Evolutionary conservation across 495 filamentous ascomycete species (phyloP), one percentile per base, ranked within the genome.

Genomic region (Aspergillus panamensis): DNA sequence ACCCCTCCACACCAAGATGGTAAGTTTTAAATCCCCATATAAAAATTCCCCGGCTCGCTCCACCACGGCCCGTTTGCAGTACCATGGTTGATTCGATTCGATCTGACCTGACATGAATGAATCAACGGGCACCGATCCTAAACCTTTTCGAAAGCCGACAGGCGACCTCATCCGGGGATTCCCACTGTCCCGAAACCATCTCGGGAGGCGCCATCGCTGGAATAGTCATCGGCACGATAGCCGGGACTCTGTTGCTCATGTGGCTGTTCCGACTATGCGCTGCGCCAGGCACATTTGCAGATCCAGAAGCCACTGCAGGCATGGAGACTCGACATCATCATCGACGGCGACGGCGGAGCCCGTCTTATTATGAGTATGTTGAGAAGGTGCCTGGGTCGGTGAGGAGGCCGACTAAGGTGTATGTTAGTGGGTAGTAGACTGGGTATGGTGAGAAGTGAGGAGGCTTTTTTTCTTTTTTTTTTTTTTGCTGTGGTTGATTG

Each of bases 141-240:
- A 35, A 58, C 17, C 35, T 44, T n/a, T 62, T 73, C 47, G n/a
- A 42, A 25, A 9, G 67, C 6, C 66, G 67, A n/a, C 33, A 35
- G 33, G 33, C 33, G n/a, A n/a, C n/a, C 13, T 35, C 33, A 35
- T 35, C 33, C 8, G 64, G 66, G 29, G 53, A 48, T 25, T 39
- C 33, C 55, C 61, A 45, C 29, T 76, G 76, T 57, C 66, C 67
- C 12, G 70, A 66, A n/a, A 78, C 69, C 14, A 71, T 85, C 14
- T 71, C 70, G 17, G 74, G 80, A 16, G 82, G 83, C 20, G 81
- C 71, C 1, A 84, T 85, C 42, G 83, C 82, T 0, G 83, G 83
- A 40, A 84, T 84, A 57, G 82, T 85, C 49, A 76, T 85, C 62
- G 83, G 83, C 33, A 76, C 77, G 19, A 79, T 85, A 49, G 80